These are phyloP conservation scores for Capsella rubella DNA, from an alignment of 441 rosid species.

Conservation along the genomic window DNA sequence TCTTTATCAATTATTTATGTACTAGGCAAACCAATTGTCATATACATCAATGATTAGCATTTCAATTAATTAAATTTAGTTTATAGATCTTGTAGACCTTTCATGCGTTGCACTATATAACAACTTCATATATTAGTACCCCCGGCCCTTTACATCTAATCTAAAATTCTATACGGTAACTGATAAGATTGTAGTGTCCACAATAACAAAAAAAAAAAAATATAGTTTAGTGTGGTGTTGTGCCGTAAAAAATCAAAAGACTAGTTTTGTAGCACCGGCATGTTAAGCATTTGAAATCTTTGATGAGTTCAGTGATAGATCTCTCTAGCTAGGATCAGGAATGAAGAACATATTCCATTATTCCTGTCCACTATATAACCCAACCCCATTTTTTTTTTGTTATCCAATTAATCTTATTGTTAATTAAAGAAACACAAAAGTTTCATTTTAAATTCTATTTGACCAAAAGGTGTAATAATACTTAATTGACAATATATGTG, in stretches of 20 bases:
- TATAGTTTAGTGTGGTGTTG: neutral
- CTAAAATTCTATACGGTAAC: neutral
- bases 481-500: constrained; percentile 7
- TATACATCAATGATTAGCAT: constrained; percentile 25
- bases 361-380: constrained; percentile 27
- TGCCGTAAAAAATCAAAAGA: neutral
- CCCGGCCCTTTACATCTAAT: constrained; percentile 1
- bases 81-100: constrained; percentile 34
- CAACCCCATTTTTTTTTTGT: constrained; percentile 23
- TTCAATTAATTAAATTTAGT: neutral
- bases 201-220: neutral
- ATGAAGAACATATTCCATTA: neutral
- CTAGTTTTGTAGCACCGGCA: constrained; percentile 33
- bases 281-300: constrained; percentile 29
- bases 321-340: no score
- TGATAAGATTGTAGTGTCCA: constrained; percentile 20
- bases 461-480: constrained; percentile 39
- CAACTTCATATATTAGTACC: constrained; percentile 12
- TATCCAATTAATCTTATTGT: neutral
- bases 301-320: constrained; percentile 32
- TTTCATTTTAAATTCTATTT: constrained; percentile 2
- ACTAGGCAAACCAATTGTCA: constrained; percentile 32
- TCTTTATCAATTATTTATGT: constrained; percentile 18
- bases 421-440: constrained; percentile 9
- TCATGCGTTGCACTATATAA: constrained; percentile 40